Percentiles rank a stretch among this genome's conserved stretches.
Evolutionary conservation across 495 filamentous ascomycete species (phyloP).

Genomic region (Lasiosphaeris hirsuta): DNA sequence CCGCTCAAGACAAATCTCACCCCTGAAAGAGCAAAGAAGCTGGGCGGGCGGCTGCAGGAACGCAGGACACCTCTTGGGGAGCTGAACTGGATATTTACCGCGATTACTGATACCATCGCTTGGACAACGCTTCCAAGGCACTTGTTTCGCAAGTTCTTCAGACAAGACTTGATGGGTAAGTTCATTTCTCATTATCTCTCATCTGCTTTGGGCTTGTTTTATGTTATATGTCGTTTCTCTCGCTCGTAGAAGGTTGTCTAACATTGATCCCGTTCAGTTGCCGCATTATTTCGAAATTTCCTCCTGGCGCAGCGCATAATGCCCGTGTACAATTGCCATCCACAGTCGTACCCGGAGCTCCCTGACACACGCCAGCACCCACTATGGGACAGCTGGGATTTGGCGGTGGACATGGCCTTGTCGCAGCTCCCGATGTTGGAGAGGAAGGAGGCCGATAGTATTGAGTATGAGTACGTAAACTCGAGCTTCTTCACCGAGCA

Average conservation of each 20-base stretch:
- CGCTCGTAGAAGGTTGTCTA: too few species aligned
- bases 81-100: constrained; percentile 98
- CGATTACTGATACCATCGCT: constrained; percentile 97
- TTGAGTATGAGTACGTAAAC: constrained; percentile 85
- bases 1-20: constrained; percentile 73
- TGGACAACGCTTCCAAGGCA: constrained; percentile 90
- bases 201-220: neutral
- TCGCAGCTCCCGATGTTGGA: constrained; percentile 84
- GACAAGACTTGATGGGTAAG: constrained; percentile 87
- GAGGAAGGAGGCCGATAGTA: constrained; percentile 63
- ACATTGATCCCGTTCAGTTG: constrained; percentile 47
- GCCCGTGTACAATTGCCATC: constrained; percentile 90
- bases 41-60: constrained; percentile 84
- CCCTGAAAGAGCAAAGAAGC: constrained; percentile 73
- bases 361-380: constrained; percentile 91
- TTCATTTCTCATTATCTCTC: neutral
- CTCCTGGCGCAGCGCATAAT: constrained; percentile 92
- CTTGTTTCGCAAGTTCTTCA: constrained; percentile 92
- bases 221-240: neutral
- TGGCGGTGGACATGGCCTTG: constrained; percentile 95
- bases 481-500: constrained; percentile 97
- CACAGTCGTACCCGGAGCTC: constrained; percentile 81
- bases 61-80: constrained; percentile 93
- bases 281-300: constrained; percentile 94
- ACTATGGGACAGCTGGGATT: constrained; percentile 96